Percentiles rank a stretch among this genome's conserved stretches.
Conservation (phyloP, 352 stramenopile genomes). For the Achlya hypogyna region DNA sequence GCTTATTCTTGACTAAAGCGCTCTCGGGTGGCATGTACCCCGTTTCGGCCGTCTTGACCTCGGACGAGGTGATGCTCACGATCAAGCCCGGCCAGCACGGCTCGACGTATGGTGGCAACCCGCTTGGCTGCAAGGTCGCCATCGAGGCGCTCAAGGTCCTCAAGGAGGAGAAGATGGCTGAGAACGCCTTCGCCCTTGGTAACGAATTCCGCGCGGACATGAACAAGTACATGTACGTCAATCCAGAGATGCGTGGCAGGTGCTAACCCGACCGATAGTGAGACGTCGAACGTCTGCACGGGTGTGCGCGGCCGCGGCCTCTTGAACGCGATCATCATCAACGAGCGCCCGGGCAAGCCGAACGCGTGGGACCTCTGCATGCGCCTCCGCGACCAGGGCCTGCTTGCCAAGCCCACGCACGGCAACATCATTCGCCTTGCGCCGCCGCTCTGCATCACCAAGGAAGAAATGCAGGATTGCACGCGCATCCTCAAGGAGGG, state of each 20-base stretch:
- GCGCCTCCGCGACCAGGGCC: slow-evolving; percentile 89
- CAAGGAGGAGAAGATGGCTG: slow-evolving; percentile 92
- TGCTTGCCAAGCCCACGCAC: slow-evolving; percentile 99
- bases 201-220: slow-evolving; percentile 91
- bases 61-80: slow-evolving; percentile 96
- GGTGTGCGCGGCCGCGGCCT: slow-evolving; percentile 92
- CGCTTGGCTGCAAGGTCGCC: slow-evolving; percentile 94
- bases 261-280: background rate
- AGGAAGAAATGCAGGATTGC: slow-evolving; percentile 90
- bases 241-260: background rate
- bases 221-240: slow-evolving; percentile 33
- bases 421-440: slow-evolving; percentile 97
- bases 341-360: slow-evolving; percentile 74
- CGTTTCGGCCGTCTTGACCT: slow-evolving; percentile 95
- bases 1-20: slow-evolving; percentile 37
- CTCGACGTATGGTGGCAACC: slow-evolving; percentile 96
- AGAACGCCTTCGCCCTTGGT: slow-evolving; percentile 91
- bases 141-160: slow-evolving; percentile 92
- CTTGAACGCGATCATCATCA: slow-evolving; percentile 98
- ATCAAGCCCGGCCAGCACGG: slow-evolving; percentile 97
- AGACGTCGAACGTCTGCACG: slow-evolving; percentile 42
- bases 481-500: slow-evolving; percentile 73
- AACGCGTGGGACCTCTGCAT: slow-evolving; percentile 95
- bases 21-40: slow-evolving; percentile 96
- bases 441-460: slow-evolving; percentile 92